Conservation (phyloP, 495 filamentous ascomycete genomes). For the Penicillium macrosclerotiorum region DNA sequence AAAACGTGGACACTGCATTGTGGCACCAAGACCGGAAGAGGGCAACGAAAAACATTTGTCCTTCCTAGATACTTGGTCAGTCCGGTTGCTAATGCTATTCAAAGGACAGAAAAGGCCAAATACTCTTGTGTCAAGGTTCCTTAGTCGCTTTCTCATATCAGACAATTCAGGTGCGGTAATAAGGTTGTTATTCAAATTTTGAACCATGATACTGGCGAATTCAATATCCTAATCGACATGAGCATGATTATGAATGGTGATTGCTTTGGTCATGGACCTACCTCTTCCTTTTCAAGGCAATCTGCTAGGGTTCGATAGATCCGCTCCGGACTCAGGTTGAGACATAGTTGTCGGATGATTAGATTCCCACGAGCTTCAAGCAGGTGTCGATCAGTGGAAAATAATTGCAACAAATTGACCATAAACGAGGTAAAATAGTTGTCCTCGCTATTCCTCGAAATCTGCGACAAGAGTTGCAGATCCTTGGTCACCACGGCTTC, state of each 20-base stretch:
- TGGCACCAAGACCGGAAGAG: conserved; percentile 98
- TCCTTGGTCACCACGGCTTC: conserved; percentile 96
- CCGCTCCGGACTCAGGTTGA: conserved; percentile 86
- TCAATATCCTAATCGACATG: conserved; percentile 68
- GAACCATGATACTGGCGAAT: conserved; percentile 99
- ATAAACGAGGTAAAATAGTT: conserved; percentile 97
- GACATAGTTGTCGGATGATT: conserved; percentile 92
- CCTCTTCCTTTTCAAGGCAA: conserved; percentile 94
- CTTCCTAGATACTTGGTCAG: conserved; percentile 58
- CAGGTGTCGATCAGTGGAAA: conserved; percentile 86
- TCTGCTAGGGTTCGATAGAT: conserved; percentile 97
- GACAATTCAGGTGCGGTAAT: conserved; percentile 95
- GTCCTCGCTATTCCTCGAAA: conserved; percentile 93
- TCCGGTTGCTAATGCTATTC: neutral
- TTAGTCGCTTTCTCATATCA: conserved; percentile 82
- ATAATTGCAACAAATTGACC: conserved; percentile 93
- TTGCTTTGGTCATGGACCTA: conserved; percentile 24
- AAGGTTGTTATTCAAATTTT: conserved; percentile 98
- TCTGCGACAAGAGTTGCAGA: conserved; percentile 90
- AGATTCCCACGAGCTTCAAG: conserved; percentile 92
- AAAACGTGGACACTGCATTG: conserved; percentile 97
- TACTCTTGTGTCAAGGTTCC: conserved; percentile 86
- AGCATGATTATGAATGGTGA: no score
- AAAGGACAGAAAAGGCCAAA: neutral
- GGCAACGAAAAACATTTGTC: conserved; percentile 90